A percentile compares a stretch with the other conserved stretches of the same genome.
These are phyloP conservation scores for Sanghuangporus weigelae DNA, from an alignment of 1,284 basidiomycete species.

Conservation along the genomic window DNA sequence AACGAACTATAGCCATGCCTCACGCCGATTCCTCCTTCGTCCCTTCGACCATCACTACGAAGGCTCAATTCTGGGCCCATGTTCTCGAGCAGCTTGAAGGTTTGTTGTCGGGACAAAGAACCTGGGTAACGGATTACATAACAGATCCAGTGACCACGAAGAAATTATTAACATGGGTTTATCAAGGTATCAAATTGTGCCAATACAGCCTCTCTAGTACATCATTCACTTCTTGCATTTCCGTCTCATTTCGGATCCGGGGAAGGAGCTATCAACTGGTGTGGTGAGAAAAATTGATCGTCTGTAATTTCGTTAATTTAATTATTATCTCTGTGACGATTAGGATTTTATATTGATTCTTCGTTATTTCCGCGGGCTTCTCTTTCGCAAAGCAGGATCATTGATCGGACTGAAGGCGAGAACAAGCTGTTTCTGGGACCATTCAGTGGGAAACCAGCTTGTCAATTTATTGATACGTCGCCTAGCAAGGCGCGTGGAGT, in stretches of 20 bases:
- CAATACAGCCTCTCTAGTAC: constrained; percentile 77
- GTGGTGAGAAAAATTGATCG: constrained; percentile 48
- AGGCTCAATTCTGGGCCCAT: constrained; percentile 73
- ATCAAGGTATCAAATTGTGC: constrained; percentile 78
- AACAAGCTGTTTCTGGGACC: constrained; percentile 64
- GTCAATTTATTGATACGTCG: constrained; percentile 67
- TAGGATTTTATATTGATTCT: constrained; percentile 81
- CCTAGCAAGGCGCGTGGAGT: constrained; percentile 64
- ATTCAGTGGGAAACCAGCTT: constrained; percentile 86
- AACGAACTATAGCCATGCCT: constrained; percentile 48
- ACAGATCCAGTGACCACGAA: constrained; percentile 1
- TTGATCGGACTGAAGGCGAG: constrained; percentile 15
- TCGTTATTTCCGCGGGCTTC: constrained; percentile 53
- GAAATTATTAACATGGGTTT: neutral
- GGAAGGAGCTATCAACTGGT: constrained; percentile 79
- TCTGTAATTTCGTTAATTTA: neutral
- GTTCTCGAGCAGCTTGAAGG: constrained; percentile 56
- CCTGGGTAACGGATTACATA: constrained; percentile 55
- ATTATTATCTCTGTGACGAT: neutral
- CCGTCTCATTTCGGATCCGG: constrained; percentile 58
- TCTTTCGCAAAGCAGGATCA: constrained; percentile 17
- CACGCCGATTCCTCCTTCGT: constrained; percentile 80
- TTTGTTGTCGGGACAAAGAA: constrained; percentile 62
- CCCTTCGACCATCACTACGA: constrained; percentile 61
- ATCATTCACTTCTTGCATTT: constrained; percentile 67